These are phyloP conservation scores for Chaetomium globosum DNA, from an alignment of 2,329 filamentous ascomycete genomes.

Conservation along the genomic window DNA sequence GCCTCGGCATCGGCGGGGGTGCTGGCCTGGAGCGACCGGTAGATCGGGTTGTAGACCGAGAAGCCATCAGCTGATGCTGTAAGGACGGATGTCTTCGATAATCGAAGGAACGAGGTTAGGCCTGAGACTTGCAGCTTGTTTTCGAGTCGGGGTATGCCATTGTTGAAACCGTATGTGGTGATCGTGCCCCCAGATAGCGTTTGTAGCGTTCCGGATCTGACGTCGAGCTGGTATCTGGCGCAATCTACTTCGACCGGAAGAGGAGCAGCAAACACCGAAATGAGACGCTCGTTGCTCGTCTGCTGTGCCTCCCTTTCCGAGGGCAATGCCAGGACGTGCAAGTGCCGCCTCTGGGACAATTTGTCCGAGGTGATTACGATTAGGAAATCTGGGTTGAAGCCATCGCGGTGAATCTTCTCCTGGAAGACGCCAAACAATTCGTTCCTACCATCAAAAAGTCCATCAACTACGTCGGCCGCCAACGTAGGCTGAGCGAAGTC, in stretches of 20 bases:
- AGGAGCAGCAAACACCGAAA: conserved; percentile 36
- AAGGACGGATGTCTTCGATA: conserved; percentile 68
- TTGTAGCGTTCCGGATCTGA: conserved; percentile 65
- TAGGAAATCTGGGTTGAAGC: conserved; percentile 56
- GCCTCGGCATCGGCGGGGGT: conserved; percentile 50
- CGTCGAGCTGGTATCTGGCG: conserved; percentile 52
- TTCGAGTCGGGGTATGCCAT: conserved; percentile 61
- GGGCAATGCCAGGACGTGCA: conserved; percentile 43
- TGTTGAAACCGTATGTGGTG: conserved; percentile 62
- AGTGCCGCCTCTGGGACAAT: conserved; percentile 39
- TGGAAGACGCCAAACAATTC: conserved; percentile 57
- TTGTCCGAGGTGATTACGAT: conserved; percentile 50
- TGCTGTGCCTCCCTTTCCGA: conserved; percentile 29
- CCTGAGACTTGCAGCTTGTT: conserved; percentile 56
- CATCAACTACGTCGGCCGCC: conserved; percentile 54
- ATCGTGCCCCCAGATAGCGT: conserved; percentile 59
- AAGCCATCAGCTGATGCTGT: conserved; percentile 60
- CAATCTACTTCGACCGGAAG: conserved; percentile 27
- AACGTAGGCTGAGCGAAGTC: conserved; percentile 54
- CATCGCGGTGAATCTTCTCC: conserved; percentile 49
- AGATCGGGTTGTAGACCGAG: conserved; percentile 70
- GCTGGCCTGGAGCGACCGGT: conserved; percentile 61
- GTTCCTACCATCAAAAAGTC: conserved; percentile 58
- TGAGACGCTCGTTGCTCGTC: conserved; percentile 28
- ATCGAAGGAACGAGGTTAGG: conserved; percentile 64